Evolutionary conservation across 805 yeast genomes (phyloP), one percentile per base, ranked within the genome.

Genomic region (Ogataea parapolymorpha): DNA sequence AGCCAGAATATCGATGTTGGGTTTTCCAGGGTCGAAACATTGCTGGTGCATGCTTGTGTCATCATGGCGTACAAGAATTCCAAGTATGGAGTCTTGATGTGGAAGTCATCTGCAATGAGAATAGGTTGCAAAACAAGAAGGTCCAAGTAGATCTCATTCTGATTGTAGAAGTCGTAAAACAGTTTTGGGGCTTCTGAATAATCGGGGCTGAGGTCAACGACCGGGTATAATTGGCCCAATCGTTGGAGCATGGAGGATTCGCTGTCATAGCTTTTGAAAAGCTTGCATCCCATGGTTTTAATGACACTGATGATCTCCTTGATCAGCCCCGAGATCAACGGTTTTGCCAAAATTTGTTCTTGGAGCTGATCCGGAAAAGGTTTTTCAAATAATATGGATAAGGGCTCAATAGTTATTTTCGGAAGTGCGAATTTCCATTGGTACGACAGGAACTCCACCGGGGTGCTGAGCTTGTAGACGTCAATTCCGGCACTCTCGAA

Each of bases 391-490:
- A 86, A 55, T 17, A 89, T 72, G 25, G 87, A 68, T 32, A 89
- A 66, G 5, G 95, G 88, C 59, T 83, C 85, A 56, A 89, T 78
- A 16, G 89, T 82, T 30, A 88, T 77, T 41, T 78, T 74, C 7
- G 95, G 87, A 40, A 88, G 71, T 1, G 95, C 90, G 42, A 85
- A 71, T 58, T 82, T 80, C 96, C 96, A 89, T 62, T 88, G 93
- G 53, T 82, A 82, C 10, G 81, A 75, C 61, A 77, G 66, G 53
- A 78, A 83, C 48, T 79, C 87, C 41, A 72, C 63, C 33, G 79
- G 68, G 49, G 72, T 67, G 42, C 69, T 63, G 41, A 78, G 66
- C 53, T 75, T 75, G 49, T 77, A 67, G 35, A 75, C 72, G 34
- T 71, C 71, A 33, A 72, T 63, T 42, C 63, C 61, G 27, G 68